These are phyloP conservation scores for Russula griseocarnosa DNA, from an alignment of 768 basidiomycete genomes.

Conservation along the genomic window DNA sequence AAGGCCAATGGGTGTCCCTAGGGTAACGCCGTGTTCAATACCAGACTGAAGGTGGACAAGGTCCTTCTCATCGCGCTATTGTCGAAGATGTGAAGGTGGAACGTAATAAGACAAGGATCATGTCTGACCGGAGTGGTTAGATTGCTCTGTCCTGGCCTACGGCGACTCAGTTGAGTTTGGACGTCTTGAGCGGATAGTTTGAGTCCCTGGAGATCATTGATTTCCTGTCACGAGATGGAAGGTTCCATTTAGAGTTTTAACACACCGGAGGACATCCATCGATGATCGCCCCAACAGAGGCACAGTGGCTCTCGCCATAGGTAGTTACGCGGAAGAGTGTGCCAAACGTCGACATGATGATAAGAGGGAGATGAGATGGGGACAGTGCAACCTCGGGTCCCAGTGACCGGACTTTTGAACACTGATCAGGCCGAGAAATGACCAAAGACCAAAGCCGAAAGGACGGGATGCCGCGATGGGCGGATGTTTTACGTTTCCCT, in stretches of 20 bases:
- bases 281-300: conserved; percentile 94
- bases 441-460: conserved; percentile 17
- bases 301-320: conserved; percentile 96
- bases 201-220: conserved; percentile 57
- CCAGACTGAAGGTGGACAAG: conserved; percentile 91
- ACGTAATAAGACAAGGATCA: conserved; percentile 20
- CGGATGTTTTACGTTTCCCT: conserved; percentile 13
- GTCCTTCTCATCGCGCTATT: conserved; percentile 92
- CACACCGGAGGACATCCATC: conserved; percentile 95
- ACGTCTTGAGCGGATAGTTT: conserved; percentile 76
- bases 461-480: conserved; percentile 7
- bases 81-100: background rate
- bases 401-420: background rate
- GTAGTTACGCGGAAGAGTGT: conserved; percentile 91
- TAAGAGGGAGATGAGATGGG: background rate
- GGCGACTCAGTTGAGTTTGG: conserved; percentile 84
- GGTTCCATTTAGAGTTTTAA: conserved; percentile 3
- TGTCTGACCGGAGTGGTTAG: conserved; percentile 85
- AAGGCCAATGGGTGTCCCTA: conserved; percentile 97
- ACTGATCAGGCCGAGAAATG: conserved; percentile 4
- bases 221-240: background rate
- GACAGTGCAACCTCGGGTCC: background rate
- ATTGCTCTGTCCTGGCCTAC: conserved; percentile 93
- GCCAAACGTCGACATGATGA: conserved; percentile 90
- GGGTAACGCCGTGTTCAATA: conserved; percentile 86